Conservation (phyloP, 1,284 basidiomycete genomes). For the Pterulicium gracile region DNA sequence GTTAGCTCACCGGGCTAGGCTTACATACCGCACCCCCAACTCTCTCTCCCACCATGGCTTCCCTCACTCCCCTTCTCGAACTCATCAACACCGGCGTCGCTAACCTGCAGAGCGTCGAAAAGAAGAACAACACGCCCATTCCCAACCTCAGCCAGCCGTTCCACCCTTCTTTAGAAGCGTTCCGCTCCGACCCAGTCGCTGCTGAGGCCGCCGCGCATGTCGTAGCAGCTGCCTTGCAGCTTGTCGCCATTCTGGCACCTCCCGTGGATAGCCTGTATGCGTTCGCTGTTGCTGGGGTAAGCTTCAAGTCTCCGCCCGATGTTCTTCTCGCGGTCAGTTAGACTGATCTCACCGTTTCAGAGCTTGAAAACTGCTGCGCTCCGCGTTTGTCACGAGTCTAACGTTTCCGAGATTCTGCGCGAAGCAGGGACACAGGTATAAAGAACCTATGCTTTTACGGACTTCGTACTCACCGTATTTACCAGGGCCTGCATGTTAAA, state of each 20-base stretch:
- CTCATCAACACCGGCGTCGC: not conserved
- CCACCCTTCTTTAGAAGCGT: not conserved
- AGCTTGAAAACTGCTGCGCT: slow-evolving; percentile 12
- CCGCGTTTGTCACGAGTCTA: slow-evolving; percentile 18
- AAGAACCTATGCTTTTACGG: not conserved
- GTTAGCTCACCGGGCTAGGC: too few species aligned
- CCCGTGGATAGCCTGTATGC: not conserved
- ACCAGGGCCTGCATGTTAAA: slow-evolving; percentile 16
- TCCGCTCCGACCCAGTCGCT: not conserved
- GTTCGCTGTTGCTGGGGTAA: not conserved
- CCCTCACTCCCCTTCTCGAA: not conserved
- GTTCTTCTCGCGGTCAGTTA: not conserved
- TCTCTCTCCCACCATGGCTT: not conserved
- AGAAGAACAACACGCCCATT: not conserved
- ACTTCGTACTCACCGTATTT: not conserved
- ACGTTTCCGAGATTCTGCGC: slow-evolving; percentile 25
- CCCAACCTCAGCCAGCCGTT: not conserved
- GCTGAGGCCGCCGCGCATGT: not conserved
- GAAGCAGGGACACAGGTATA: slow-evolving; percentile 21
- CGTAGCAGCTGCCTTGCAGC: not conserved
- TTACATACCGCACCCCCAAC: too few species aligned
- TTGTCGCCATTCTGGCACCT: not conserved
- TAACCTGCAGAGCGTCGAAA: not conserved
- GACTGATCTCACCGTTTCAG: slow-evolving; percentile 9
- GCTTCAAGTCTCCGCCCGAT: not conserved